These are phyloP conservation scores for Yueomyces sp. DNA, from an alignment of 805 yeast species.

Conservation along the genomic window DNA sequence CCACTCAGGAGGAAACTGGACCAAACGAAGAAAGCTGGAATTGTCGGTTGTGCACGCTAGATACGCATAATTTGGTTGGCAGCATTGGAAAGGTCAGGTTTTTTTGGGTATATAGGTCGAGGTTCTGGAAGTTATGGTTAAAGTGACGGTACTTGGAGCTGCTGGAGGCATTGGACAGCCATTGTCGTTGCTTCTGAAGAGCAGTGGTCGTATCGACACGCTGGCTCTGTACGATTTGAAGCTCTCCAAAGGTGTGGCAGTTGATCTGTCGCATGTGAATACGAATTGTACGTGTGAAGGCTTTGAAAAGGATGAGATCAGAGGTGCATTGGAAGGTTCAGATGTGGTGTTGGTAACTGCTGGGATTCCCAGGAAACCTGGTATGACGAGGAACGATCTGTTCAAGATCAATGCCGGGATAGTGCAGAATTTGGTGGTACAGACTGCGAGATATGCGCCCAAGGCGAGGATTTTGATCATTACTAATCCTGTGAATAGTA, in stretches of 20 bases:
- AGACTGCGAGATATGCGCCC: conserved; percentile 54
- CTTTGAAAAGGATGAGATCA: conserved; percentile 54
- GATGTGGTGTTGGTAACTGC: conserved; percentile 85
- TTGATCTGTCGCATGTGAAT: conserved; percentile 69
- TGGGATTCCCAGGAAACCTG: conserved; percentile 83
- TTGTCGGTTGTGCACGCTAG: conserved; percentile 1
- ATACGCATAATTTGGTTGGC: no score
- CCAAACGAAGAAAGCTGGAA: neutral
- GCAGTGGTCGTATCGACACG: conserved; percentile 58
- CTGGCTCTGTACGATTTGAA: conserved; percentile 61
- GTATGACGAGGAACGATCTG: conserved; percentile 79
- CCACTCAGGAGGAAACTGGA: no score
- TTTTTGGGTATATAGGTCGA: neutral
- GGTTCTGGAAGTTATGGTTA: conserved; percentile 19
- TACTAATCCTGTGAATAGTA: conserved; percentile 75
- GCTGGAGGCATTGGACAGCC: conserved; percentile 81
- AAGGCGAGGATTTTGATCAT: conserved; percentile 53
- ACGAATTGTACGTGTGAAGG: conserved; percentile 56
- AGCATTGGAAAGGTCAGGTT: no score
- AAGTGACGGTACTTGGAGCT: conserved; percentile 73
- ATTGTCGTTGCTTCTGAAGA: conserved; percentile 49
- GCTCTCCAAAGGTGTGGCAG: conserved; percentile 63
- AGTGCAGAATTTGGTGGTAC: conserved; percentile 63
- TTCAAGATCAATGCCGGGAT: conserved; percentile 76
- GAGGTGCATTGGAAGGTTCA: conserved; percentile 59